A percentile compares a stretch with the other conserved stretches of the same genome.
Evolutionary conservation across 2,329 filamentous ascomycete species (phyloP).

Genomic region (Colletotrichum brevisporum): DNA sequence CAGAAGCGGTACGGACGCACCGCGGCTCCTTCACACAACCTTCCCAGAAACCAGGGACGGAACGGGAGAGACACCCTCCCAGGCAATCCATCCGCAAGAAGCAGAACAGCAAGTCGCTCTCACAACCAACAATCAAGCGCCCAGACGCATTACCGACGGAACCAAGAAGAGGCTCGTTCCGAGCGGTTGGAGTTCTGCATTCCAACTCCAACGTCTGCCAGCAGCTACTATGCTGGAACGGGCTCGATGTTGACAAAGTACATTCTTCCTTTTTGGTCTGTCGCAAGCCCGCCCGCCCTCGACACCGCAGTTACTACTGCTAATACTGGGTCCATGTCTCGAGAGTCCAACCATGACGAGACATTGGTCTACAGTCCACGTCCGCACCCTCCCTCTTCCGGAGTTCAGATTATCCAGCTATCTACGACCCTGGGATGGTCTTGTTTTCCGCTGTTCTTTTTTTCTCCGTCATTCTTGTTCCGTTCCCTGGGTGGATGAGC

Average conservation of each 20-base stretch:
- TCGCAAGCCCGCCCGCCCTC: not conserved
- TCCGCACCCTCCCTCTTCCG: not conserved
- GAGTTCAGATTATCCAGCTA: conserved; percentile 5
- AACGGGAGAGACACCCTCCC: conserved; percentile 15
- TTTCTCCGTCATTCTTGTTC: conserved; percentile 6
- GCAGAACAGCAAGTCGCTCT: not conserved
- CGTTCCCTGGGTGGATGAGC: not conserved
- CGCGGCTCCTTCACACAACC: conserved; percentile 25
- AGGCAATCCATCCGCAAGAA: conserved; percentile 18
- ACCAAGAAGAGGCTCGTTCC: not conserved
- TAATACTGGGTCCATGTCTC: conserved; percentile 27
- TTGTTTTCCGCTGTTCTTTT: conserved; percentile 18
- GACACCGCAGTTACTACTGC: too few species aligned
- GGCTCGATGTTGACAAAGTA: not conserved
- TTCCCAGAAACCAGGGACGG: conserved; percentile 23
- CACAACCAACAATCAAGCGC: conserved; percentile 9
- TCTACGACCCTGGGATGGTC: not conserved
- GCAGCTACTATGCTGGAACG: conserved; percentile 7
- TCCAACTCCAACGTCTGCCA: conserved; percentile 7
- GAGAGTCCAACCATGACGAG: conserved; percentile 28
- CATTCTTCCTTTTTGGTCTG: conserved; percentile 7
- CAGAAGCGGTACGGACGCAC: conserved; percentile 17
- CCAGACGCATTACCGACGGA: conserved; percentile 9
- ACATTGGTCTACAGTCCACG: conserved; percentile 28
- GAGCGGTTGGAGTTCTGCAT: conserved; percentile 18